These are phyloP conservation scores for Hortaea werneckii DNA, from an alignment of 2,329 filamentous ascomycete genomes.

Conservation along the genomic window DNA sequence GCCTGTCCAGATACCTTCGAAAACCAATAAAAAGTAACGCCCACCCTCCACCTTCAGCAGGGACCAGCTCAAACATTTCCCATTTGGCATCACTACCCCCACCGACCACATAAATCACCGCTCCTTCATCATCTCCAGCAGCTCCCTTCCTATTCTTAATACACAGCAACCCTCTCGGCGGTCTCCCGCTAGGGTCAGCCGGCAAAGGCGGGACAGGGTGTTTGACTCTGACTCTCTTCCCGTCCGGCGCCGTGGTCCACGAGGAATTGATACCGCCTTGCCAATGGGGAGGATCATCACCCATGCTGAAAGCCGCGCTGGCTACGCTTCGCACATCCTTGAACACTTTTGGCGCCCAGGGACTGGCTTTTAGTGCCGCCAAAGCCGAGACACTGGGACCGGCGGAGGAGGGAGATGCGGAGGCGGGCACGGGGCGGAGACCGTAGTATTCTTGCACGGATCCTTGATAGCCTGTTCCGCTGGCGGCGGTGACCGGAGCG, in stretches of 20 bases:
- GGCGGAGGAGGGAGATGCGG: slow-evolving; percentile 14
- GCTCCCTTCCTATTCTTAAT: slow-evolving; percentile 42
- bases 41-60: slow-evolving; percentile 13
- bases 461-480: slow-evolving; percentile 14
- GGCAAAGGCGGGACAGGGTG: slow-evolving; percentile 37
- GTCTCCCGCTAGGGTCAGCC: slow-evolving; percentile 45
- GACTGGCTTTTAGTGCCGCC: slow-evolving; percentile 21
- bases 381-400: slow-evolving; percentile 13
- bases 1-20: slow-evolving; percentile 23
- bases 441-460: slow-evolving; percentile 26
- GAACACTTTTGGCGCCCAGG: slow-evolving; percentile 64
- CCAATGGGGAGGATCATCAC: slow-evolving; percentile 46
- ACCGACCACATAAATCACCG: slow-evolving; percentile 21
- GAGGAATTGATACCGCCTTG: slow-evolving; percentile 20
- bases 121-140: slow-evolving; percentile 15
- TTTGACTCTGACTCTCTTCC: slow-evolving; percentile 21
- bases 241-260: slow-evolving; percentile 27
- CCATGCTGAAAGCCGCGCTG: slow-evolving; percentile 70
- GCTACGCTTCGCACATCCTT: slow-evolving; percentile 83
- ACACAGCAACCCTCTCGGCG: slow-evolving; percentile 74
- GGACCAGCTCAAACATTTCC: slow-evolving; percentile 25
- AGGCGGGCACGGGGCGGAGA: slow-evolving; percentile 19
- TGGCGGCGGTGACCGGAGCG: background rate
- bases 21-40: slow-evolving; percentile 21
- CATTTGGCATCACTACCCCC: slow-evolving; percentile 26